Base-by-base conservation (phyloP, 768 basidiomycete genomes). In the Pisolithus tinctorius region DNA sequence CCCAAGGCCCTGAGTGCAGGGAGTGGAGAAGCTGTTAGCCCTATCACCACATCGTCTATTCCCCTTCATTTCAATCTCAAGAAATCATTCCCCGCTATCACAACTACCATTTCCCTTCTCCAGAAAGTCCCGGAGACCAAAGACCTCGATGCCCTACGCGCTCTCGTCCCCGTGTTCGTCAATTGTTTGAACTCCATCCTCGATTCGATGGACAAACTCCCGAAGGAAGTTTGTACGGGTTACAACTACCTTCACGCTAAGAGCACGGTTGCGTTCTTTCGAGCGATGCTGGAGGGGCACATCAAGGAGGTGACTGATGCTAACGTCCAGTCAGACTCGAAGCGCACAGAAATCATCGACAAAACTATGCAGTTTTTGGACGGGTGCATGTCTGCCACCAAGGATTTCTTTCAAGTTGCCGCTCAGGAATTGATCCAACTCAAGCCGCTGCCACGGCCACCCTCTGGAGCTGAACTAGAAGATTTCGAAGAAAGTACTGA, bases 71-170 rank as follows among this genome's bases (percentile, higher is more conserved):
- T 69, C 49, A 51, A 66, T 37, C 60, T 74, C 20, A 65, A 69
- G 25, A 62, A 52, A 37, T 62, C 67, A 6, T 73, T 71, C 51
- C 70, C 72, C 1, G 68, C 71, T 1, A 69, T 75, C 48, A 44
- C 70, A 47, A 51, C 53, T 13, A 60, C 69, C 4, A 54, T 64
- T 20, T 56, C 55, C 0, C 56, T 65, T 47, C 64, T 75, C 44
- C 61, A 52, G 46, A 45, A 44, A 20, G 45, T 67, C 8, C 50
- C 60, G 11, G 57, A 57, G 14, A 54, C 63, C 1, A 57, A 55
- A 9, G 65, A 70, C 47, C 40, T 63, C 23, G 52, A 59, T 36
- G 60, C 67, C 10, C 45, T 69, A 27, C 65, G 59, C 25, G 63
- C 65, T n/a, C 57, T 69, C 34, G 52, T 59, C 3, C 58, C 50